Evolutionary conservation across 2,329 filamentous ascomycete species (phyloP), one percentile per base, ranked within the genome.

Genomic region (Diaporthe citrichinensis): DNA sequence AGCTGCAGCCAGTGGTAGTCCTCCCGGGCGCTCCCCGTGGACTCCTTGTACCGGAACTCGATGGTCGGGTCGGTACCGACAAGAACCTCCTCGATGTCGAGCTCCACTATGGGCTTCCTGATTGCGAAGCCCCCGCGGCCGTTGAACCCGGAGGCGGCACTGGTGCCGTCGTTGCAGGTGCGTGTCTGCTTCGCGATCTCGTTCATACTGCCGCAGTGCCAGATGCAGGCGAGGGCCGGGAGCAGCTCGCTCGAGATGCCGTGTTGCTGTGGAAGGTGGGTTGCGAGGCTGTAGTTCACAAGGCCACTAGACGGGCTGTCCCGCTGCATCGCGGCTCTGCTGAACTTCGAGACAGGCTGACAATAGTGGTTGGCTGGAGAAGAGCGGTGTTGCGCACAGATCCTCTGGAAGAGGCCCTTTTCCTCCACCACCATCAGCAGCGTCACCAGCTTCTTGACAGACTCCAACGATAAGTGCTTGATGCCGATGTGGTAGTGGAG

Each of bases 21-120:
- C n/a, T 62, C 23, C 15, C 15, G 12, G 51, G 58, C 58, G 39
- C 58, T 41, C 9, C 36, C 58, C 23, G 58, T 62, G n/a, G 58
- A 41, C 39, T 62, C 58, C n/a, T 62, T 62, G n/a, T 62, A 44
- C 36, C 58, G 15, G 36, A 44, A 41, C 31, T 62, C 58, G 36
- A 62, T 28, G n/a, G 58, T 62, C n/a, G n/a, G 14, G 4, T 41
- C 58, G 6, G 34, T 12, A 1, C 3, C 5, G 20, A 44, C 58
- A 1, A 28, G 6, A 6, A 20, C 7, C 23, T 6, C 58, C 3
- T 20, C 3, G 14, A 17, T 25, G 4, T 8, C 12, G 23, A 9
- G 58, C 23, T 6, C 14, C n/a, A 9, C 0, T 1, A 14, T 28
- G n/a, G 1, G 1, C 4, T 25, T 41, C 7, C 58, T 39, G 34